These are phyloP conservation scores for Durusdinium trenchii DNA, from an alignment of 73 alveolate species.

Conservation along the genomic window DNA sequence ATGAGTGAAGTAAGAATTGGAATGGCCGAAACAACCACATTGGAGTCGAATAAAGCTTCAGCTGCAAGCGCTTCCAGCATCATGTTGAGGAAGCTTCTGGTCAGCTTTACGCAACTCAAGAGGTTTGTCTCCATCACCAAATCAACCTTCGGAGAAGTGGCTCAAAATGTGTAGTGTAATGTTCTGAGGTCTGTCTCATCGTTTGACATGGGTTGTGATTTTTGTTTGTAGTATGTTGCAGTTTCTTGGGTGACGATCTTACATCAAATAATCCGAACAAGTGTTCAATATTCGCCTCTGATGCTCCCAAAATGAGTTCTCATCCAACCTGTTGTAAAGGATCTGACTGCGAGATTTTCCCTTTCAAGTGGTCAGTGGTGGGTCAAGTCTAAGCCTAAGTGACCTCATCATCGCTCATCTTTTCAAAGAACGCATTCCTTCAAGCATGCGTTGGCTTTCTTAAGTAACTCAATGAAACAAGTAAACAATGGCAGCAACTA, in stretches of 20 bases:
- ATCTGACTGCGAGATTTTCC: too few species aligned
- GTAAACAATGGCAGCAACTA: too few species aligned
- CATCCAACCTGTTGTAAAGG: not conserved
- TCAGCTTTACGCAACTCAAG: not conserved
- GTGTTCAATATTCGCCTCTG: too few species aligned
- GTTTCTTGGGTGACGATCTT: too few species aligned
- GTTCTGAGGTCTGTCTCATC: too few species aligned
- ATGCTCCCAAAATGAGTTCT: not conserved
- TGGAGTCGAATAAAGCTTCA: not conserved
- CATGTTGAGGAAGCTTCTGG: slow-evolving; percentile 13
- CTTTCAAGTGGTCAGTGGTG: too few species aligned
- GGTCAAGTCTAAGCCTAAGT: too few species aligned
- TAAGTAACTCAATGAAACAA: not conserved
- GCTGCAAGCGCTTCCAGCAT: slow-evolving; percentile 9
- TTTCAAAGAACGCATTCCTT: slow-evolving; percentile 61
- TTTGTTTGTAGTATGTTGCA: too few species aligned
- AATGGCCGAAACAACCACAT: not conserved
- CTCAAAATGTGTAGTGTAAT: not conserved
- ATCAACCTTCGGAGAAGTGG: not conserved
- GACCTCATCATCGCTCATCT: slow-evolving; percentile 19
- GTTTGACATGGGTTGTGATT: too few species aligned
- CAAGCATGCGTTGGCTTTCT: not conserved
- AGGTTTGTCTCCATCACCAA: slow-evolving; percentile 7
- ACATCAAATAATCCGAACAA: not conserved
- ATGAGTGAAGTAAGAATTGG: too few species aligned